Base-by-base conservation (phyloP, 2,329 filamentous ascomycete species). In the Monilinia polystroma region DNA sequence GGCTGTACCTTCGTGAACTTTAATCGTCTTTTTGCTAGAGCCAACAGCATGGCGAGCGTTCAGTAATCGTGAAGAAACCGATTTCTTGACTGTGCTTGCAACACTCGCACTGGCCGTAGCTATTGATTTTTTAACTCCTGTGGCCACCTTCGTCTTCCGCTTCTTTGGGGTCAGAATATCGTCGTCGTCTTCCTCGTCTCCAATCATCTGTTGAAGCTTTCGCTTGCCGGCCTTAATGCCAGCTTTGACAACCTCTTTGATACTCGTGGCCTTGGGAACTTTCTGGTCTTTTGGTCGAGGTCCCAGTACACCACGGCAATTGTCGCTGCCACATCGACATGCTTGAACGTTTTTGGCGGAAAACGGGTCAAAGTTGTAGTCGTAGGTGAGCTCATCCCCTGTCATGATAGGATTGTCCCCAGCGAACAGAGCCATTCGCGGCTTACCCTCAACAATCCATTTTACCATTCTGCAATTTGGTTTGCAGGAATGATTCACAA, bases 391-490 rank as follows among this genome's bases (percentile, higher is more conserved):
- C 79, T 99, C 95, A 70, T 98, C 93, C 32, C 95, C 95, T 14
- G 93, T 97, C 87, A 91, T 91, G 76, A 99, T 94, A 18, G 92
- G 92, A 58, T 84, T 83, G 73, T 96, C 90, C 43, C 94, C 94
- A 16, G 95, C 95, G 77, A 99, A 99, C 1, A 99, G 85, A 20
- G 93, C 95, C 92, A 99, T 98, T 66, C 95, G 88, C 53, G 94
- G 94, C 77, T 96, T 93, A 38, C 93, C 93, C 59, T 89, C 89
- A 65, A 99, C 95, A 69, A 93, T 94, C 92, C 93, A 97, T 78
- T 97, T 98, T 75, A 96, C 92, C 93, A 99, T 98, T 70, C 90
- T 87, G 79, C 94, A 98, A 76, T 99, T 99, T 3, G 95, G 95
- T 67, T 91, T 90, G 79, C 95, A 99, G 23, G 93, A 97, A 78